Evolutionary conservation across 208 protist species (phyloP).

Genomic region (Leptomonas pyrrhocoris): DNA sequence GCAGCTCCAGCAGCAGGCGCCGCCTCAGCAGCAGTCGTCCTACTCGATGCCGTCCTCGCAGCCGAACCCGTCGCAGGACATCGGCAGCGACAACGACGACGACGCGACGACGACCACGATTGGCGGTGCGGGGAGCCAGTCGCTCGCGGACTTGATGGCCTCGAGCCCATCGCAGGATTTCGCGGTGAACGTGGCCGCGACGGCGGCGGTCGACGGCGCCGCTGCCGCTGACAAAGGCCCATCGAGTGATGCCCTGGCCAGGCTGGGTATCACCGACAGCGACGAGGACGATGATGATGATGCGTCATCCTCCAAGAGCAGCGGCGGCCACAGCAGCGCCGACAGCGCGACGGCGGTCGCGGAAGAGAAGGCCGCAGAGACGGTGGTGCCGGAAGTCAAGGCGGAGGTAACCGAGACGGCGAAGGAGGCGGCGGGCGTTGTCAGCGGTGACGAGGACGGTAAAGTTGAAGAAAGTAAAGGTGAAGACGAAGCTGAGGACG

Average conservation of each 20-base stretch:
- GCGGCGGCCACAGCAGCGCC: slow-evolving; percentile 13
- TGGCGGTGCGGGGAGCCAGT: neutral
- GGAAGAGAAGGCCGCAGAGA: slow-evolving; percentile 7
- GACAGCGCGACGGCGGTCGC: slow-evolving; percentile 9
- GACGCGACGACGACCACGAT: neutral
- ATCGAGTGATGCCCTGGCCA: slow-evolving; percentile 11
- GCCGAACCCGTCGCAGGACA: slow-evolving; percentile 38
- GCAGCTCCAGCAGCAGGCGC: slow-evolving; percentile 7
- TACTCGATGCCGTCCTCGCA: slow-evolving; percentile 21
- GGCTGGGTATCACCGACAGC: slow-evolving; percentile 43
- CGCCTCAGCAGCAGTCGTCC: slow-evolving; percentile 23
- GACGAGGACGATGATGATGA: slow-evolving; percentile 27
- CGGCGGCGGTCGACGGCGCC: neutral
- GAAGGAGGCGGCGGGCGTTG: slow-evolving; percentile 16
- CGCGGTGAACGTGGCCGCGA: neutral
- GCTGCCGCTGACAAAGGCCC: neutral
- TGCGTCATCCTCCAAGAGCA: slow-evolving; percentile 36
- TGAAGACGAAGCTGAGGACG: slow-evolving; percentile 16
- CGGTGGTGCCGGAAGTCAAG: slow-evolving; percentile 3
- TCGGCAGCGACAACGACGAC: slow-evolving; percentile 36
- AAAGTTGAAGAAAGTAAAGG: slow-evolving; percentile 15
- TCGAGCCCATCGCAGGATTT: slow-evolving; percentile 12
- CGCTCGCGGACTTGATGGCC: slow-evolving; percentile 8
- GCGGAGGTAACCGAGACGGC: slow-evolving; percentile 15
- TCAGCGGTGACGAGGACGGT: slow-evolving; percentile 8